phyloP scores from a whole-genome alignment of 106 monocot genomes.

The Phalaenopsis equestris region DNA sequence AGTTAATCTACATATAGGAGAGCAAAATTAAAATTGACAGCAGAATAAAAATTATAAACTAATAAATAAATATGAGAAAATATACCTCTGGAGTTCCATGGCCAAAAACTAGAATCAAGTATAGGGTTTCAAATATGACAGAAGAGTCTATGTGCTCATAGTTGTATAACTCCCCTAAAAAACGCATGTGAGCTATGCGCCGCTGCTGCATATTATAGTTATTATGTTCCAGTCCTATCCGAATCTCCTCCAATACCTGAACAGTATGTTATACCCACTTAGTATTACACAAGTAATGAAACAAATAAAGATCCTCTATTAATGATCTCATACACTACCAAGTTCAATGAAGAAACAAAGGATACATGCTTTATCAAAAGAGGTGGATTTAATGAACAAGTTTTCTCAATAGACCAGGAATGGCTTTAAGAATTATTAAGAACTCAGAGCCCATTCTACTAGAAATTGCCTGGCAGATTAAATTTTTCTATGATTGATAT shows the following conservation, averaged over 20 bases:
- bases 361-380: background rate
- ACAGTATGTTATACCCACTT: conserved; percentile 3
- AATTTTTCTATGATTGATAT: background rate
- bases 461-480: background rate
- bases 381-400: background rate
- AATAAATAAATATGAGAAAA: background rate
- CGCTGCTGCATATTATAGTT: conserved; percentile 90
- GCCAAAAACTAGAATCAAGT: conserved; percentile 73
- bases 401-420: background rate
- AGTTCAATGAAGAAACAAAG: conserved; percentile 1
- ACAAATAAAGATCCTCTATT: background rate
- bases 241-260: conserved; percentile 92
- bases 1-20: too few relatives aligned
- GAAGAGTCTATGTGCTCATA: conserved; percentile 90
- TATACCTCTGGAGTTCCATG: conserved; percentile 89
- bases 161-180: conserved; percentile 93
- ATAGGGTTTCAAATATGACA: conserved; percentile 86
- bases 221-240: conserved; percentile 86
- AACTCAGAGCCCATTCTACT: background rate
- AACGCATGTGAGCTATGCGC: conserved; percentile 91
- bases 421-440: background rate
- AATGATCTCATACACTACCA: background rate
- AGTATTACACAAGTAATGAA: background rate
- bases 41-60: background rate
- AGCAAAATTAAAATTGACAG: too few relatives aligned